A percentile compares a stretch with the other conserved stretches of the same genome.
phyloP scores from a whole-genome alignment of 176 grass and related monocot species.

The Eleusine indica region DNA sequence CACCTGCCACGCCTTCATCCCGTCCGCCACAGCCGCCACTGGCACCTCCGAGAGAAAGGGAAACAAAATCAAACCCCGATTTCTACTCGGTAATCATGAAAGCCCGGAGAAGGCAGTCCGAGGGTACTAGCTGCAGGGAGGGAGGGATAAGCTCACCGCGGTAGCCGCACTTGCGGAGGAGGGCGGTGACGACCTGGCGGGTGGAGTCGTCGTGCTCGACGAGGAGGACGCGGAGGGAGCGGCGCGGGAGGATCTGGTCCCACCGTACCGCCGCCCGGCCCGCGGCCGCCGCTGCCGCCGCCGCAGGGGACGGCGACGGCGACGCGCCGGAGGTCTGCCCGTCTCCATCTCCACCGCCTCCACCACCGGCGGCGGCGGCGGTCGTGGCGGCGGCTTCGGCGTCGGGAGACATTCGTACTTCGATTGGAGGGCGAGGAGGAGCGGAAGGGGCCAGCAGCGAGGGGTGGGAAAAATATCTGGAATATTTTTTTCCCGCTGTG shows the following conservation, averaged over 20 bases:
- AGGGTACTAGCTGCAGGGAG: neutral
- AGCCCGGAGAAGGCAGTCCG: neutral
- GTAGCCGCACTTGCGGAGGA: slow-evolving; percentile 95
- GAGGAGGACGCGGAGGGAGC: slow-evolving; percentile 81
- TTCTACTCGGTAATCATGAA: neutral
- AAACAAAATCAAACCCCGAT: neutral
- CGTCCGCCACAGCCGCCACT: slow-evolving; percentile 81
- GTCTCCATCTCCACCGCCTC: neutral
- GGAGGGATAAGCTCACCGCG: slow-evolving; percentile 48
- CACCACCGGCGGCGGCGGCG: neutral
- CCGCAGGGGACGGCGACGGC: slow-evolving; percentile 44
- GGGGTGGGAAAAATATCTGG: slow-evolving; percentile 50
- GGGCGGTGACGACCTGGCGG: slow-evolving; percentile 87
- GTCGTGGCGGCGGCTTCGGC: slow-evolving; percentile 42
- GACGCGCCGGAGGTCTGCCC: slow-evolving; percentile 40
- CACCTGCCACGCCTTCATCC: slow-evolving; percentile 91
- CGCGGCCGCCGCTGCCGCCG: neutral
- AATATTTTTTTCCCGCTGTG: neutral
- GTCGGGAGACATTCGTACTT: slow-evolving; percentile 58
- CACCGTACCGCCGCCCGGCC: slow-evolving; percentile 51
- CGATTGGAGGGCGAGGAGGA: neutral
- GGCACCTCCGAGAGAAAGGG: slow-evolving; percentile 7
- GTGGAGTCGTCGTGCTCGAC: slow-evolving; percentile 98
- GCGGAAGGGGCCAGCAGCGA: too few relatives aligned
- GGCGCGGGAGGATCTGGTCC: slow-evolving; percentile 83